Base-by-base conservation (phyloP, 345 rosid species). In the Ceriops tagal region DNA sequence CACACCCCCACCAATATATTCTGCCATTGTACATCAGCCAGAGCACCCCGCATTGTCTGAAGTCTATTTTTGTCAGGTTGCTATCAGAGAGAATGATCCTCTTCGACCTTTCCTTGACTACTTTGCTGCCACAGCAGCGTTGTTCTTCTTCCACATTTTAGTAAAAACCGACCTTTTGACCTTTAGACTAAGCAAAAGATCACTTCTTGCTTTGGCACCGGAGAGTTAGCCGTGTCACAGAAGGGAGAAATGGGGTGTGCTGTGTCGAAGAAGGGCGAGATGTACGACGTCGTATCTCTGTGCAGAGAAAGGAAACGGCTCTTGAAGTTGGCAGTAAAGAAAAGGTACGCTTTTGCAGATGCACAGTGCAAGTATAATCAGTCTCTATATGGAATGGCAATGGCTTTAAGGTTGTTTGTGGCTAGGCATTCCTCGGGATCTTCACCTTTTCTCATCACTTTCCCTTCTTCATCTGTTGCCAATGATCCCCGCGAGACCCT, bases 341-440 rank as follows among this genome's bases (percentile, higher is more conserved):
- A 58, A 49, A 72, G 85, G 71, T 77, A 81, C 59, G 73, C 68
- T 20, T 73, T 83, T 66, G 83, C 85, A 10, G 75, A 77, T 35
- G 83, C 83, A 9, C 85, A 83, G 20, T 65, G 61, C 31, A 83
- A 69, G 77, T 83, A 81, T 68, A 80, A 74, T 63, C 83, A 77
- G 60, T 74, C 78, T 64, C 76, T 81, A n/a, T 68, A 74, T 57
- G 79, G 66, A 13, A 74, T 83, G 20, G 82, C 85, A 15, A 77
- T 77, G 63, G 81, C 87, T 59, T 63, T 81, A 35, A 75, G 74
- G 49, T 53, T 81, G 34, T 79, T 83, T 74, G 78, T 73, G 3
- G 74, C 73, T 22, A 66, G 83, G 34, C 81, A 77, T 64, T 83
- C 83, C 53, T 75, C 80, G 62, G 67, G 69, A 69, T 53, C 75